Conservation (phyloP, 1,139 yeast genomes). For the Taphrina betulina region DNA sequence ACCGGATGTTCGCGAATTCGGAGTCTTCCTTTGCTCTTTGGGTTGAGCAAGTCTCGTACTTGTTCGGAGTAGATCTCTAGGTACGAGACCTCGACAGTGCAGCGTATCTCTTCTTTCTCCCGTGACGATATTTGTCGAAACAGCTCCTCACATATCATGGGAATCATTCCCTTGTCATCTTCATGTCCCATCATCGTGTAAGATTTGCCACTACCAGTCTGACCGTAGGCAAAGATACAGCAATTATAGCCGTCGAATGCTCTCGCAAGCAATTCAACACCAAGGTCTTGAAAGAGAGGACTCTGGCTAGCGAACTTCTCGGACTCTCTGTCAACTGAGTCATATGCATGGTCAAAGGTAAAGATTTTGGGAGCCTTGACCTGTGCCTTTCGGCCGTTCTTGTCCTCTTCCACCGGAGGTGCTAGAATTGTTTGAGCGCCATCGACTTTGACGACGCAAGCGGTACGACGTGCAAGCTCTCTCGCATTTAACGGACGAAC, state of each 20-base stretch:
- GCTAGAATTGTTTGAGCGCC: slow-evolving; percentile 39
- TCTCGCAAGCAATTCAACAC: slow-evolving; percentile 61
- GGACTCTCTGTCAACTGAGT: slow-evolving; percentile 8
- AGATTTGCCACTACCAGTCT: slow-evolving; percentile 73
- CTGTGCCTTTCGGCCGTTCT: slow-evolving; percentile 7
- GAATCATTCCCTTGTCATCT: slow-evolving; percentile 59
- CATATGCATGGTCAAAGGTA: slow-evolving; percentile 28
- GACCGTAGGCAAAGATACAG: slow-evolving; percentile 75
- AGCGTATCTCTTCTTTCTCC: slow-evolving; percentile 35
- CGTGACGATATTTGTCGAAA: slow-evolving; percentile 50
- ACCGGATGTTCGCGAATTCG: slow-evolving; percentile 57
- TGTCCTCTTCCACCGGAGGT: slow-evolving; percentile 38
- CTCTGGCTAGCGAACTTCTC: slow-evolving; percentile 45
- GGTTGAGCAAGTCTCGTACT: slow-evolving; percentile 56
- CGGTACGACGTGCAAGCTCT: slow-evolving; percentile 40
- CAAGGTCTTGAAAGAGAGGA: slow-evolving; percentile 55
- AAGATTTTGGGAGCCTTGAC: slow-evolving; percentile 37
- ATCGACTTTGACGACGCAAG: slow-evolving; percentile 42
- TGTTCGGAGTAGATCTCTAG: slow-evolving; percentile 70
- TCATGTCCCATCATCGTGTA: slow-evolving; percentile 68
- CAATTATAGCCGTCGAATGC: slow-evolving; percentile 69
- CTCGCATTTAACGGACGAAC: slow-evolving; percentile 44
- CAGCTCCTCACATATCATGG: slow-evolving; percentile 58
- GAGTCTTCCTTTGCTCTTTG: slow-evolving; percentile 43
- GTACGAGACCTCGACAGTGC: slow-evolving; percentile 10